Conservation (phyloP, 176 grass and related monocot species). For the Bolboschoenus planiculmis region DNA sequence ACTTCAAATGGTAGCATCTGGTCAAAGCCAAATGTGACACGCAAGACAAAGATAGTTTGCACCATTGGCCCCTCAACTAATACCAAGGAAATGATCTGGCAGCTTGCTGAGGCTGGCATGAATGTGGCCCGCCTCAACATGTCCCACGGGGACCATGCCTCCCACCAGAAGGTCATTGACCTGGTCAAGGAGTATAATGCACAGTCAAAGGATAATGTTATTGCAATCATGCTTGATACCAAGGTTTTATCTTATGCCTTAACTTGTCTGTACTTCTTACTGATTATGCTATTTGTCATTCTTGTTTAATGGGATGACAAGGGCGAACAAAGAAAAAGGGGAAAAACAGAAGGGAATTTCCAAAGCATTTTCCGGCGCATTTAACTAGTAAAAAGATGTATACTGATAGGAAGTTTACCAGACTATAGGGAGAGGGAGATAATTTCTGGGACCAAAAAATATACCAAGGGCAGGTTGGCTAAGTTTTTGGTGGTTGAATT, state of each 20-base stretch:
- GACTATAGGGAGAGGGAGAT: neutral
- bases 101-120: conserved; percentile 81
- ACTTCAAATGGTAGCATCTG: conserved; percentile 39
- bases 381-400: neutral
- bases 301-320: neutral
- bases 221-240: conserved; percentile 94
- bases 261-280: conserved; percentile 17
- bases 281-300: neutral
- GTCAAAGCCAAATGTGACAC: conserved; percentile 80
- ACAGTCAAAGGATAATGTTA: conserved; percentile 64
- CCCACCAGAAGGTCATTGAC: conserved; percentile 91
- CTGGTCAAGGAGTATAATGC: conserved; percentile 96
- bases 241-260: conserved; percentile 47
- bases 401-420: neutral
- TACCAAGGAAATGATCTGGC: conserved; percentile 92
- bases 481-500: neutral
- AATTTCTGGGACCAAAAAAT: neutral
- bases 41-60: conserved; percentile 97
- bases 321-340: neutral
- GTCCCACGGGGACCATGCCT: conserved; percentile 87
- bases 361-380: neutral
- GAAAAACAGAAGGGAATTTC: no score
- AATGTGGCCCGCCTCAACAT: conserved; percentile 93
- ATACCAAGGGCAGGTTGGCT: neutral
- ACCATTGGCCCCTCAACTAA: conserved; percentile 96